Percentiles rank a stretch among this genome's conserved stretches.
phyloP scores from a whole-genome alignment of 140 eudicot species.

The Flaveria floridana region DNA sequence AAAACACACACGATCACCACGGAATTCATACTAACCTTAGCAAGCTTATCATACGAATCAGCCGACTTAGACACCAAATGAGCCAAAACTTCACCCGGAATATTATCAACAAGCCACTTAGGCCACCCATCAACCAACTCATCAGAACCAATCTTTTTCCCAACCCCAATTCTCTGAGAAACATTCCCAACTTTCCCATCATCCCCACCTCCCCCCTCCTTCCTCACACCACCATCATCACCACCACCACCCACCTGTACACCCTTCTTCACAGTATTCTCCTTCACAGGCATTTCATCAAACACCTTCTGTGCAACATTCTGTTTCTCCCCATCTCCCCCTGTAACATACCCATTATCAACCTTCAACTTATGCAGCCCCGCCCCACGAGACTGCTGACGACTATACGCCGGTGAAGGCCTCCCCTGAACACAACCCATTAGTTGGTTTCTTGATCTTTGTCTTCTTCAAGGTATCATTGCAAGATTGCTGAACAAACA shows the following conservation, averaged over 20 bases:
- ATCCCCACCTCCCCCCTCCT: slow-evolving; percentile 30
- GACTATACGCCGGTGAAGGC: slow-evolving; percentile 29
- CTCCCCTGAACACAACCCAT: slow-evolving; percentile 75
- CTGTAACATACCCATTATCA: slow-evolving; percentile 51
- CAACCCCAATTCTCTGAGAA: slow-evolving; percentile 34
- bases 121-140: slow-evolving; percentile 79
- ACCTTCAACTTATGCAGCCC: slow-evolving; percentile 43
- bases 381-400: slow-evolving; percentile 33
- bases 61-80: slow-evolving; percentile 64
- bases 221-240: background rate
- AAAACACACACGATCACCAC: background rate
- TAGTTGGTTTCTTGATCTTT: slow-evolving; percentile 15
- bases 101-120: slow-evolving; percentile 71
- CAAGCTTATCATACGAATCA: slow-evolving; percentile 81
- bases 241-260: slow-evolving; percentile 6
- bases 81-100: slow-evolving; percentile 51
- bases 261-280: slow-evolving; percentile 10
- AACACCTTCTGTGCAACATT: slow-evolving; percentile 27
- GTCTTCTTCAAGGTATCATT: background rate
- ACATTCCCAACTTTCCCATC: slow-evolving; percentile 31
- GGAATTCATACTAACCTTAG: slow-evolving; percentile 52
- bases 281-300: slow-evolving; percentile 29
- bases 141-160: slow-evolving; percentile 51
- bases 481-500: background rate
- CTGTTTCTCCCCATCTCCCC: slow-evolving; percentile 31